A percentile compares a stretch with the other conserved stretches of the same genome.
These are phyloP conservation scores for Trichosanthes truncata DNA, from an alignment of 306 rosid species.

Conservation along the genomic window DNA sequence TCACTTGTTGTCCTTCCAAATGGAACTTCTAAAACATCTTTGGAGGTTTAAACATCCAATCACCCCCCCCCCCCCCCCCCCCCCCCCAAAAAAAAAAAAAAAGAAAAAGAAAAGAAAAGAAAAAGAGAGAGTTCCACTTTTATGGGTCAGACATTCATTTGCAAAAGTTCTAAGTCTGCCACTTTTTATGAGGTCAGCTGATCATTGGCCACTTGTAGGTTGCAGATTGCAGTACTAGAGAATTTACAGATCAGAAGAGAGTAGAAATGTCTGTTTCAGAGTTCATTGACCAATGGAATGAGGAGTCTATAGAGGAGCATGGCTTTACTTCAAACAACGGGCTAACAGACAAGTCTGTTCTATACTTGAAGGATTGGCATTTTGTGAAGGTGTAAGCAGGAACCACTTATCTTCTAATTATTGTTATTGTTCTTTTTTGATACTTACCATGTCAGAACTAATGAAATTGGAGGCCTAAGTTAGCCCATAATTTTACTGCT, in stretches of 20 bases:
- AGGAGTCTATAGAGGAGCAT: conserved; percentile 22
- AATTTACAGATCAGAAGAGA: conserved; percentile 83
- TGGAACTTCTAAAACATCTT: not conserved
- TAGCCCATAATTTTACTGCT: not conserved
- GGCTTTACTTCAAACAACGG: conserved; percentile 13
- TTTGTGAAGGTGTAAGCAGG: conserved; percentile 58
- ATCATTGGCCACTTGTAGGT: conserved; percentile 32
- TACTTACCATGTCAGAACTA: not conserved
- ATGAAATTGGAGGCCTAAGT: not conserved
- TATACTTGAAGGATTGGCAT: conserved; percentile 98
- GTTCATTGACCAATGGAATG: conserved; percentile 41
- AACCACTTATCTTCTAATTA: not conserved
- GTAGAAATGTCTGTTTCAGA: conserved; percentile 63
- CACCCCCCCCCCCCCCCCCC: too few species aligned
- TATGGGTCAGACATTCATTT: too few species aligned
- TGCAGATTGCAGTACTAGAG: conserved; percentile 73
- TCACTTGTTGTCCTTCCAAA: not conserved
- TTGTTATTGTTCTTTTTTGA: not conserved
- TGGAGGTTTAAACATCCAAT: too few species aligned
- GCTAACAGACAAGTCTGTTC: conserved; percentile 24
- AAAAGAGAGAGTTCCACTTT: not conserved
- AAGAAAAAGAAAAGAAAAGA: not conserved
- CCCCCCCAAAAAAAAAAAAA: too few species aligned
- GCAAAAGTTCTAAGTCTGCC: not conserved
- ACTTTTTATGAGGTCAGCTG: not conserved